Conservation (phyloP, 257 asterid species). For the Echites panduratus region DNA sequence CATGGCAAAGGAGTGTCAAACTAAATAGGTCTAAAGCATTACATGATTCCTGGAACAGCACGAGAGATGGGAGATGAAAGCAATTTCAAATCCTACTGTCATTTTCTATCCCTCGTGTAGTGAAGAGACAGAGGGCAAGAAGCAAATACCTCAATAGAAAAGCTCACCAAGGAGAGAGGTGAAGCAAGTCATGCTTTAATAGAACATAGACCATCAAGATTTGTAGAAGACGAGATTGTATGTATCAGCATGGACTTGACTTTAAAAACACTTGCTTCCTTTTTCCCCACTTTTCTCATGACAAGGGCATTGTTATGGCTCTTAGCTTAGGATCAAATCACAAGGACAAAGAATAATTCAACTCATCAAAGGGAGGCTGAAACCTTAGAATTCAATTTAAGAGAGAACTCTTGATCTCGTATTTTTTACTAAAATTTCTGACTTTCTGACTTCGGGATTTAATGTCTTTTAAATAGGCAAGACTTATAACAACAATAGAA, state of each 20-base stretch:
- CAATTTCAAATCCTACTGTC: neutral
- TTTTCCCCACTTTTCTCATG: too few species aligned
- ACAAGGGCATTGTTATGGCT: too few species aligned
- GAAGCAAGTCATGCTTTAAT: neutral
- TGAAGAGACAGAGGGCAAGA: neutral
- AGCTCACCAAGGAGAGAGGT: neutral
- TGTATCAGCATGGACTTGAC: neutral
- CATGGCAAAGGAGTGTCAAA: neutral
- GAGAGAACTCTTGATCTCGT: too few species aligned
- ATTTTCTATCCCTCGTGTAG: neutral
- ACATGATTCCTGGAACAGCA: neutral
- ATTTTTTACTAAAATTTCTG: too few species aligned
- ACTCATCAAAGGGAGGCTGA: too few species aligned
- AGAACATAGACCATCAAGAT: too few species aligned
- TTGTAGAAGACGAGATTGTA: neutral
- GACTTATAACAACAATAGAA: too few species aligned
- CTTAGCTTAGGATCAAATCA: too few species aligned
- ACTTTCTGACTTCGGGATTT: too few species aligned
- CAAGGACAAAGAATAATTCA: too few species aligned
- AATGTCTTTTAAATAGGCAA: too few species aligned
- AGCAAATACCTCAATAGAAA: neutral
- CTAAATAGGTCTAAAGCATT: neutral
- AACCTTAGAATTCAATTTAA: too few species aligned
- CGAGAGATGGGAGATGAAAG: neutral
- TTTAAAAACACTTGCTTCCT: neutral